Base-by-base conservation (phyloP, 192 early-diverging fungal genomes). In the Chytriomyces sp. region DNA sequence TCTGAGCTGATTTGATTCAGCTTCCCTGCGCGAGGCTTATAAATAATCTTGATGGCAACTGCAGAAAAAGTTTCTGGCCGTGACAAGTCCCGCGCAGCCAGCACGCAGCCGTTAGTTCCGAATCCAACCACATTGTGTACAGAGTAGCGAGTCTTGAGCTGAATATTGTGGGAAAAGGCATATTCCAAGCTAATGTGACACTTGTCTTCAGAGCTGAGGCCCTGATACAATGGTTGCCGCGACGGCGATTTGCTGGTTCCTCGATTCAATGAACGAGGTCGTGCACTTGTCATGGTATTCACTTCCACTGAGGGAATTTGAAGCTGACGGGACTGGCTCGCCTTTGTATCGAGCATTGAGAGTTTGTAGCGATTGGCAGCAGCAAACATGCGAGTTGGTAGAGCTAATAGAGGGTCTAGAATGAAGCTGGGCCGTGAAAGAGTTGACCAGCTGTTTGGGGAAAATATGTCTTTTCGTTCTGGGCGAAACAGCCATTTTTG, bases 11-110 rank as follows among this genome's bases (percentile, higher is more conserved):
- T 2, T 58, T 31, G 56, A 58, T 31, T 58, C 56, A 49, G 2
- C 31, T 8, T 36, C 17, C 22, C 36, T 32, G 28, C 4, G 54
- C 10, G n/a, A 38, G 38, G 19, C 32, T 70, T 70, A 57, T 70
- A 70, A 32, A 70, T 70, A n/a, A 70, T 40, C 37, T 70, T 70
- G 56, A 70, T 59, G 14, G 68, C 68, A 1, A 59, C 68, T 2
- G 68, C 44, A 19, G 12, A 19, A 2, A 49, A 49, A n/a, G n/a
- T n/a, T 49, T 49, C 44, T 12, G 44, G 44, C 22, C 22, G 12
- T 22, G 52, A 52, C 26, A 32, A 10, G 32, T 34, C 40, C 14
- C 22, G 39, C 19, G 62, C 65, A 5, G 65, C 65, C 52, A 68
- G 52, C 25, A 68, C 65, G n/a, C 25, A 44, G 65, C 65, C 65